Evolutionary conservation across 192 early-diverging fungal genomes (phyloP).

Genomic region (Geosiphon pyriformis): DNA sequence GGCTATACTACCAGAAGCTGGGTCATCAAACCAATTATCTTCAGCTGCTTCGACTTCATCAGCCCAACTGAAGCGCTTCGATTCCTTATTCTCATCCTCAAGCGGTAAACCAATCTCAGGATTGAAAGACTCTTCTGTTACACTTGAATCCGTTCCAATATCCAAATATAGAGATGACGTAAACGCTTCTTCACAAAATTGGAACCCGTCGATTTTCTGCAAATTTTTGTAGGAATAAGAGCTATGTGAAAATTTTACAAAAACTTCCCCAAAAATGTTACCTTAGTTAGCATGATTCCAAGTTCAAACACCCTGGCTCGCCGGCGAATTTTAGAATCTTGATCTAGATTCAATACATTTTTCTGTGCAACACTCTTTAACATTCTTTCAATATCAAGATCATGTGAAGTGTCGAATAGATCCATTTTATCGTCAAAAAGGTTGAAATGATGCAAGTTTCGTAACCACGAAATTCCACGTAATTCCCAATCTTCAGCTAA

Average conservation of each 20-base stretch:
- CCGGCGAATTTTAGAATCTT: slow-evolving; percentile 3
- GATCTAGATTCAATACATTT: neutral
- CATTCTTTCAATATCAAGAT: neutral
- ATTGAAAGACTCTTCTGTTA: too few relatives aligned
- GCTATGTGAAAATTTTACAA: neutral
- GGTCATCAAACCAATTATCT: too few relatives aligned
- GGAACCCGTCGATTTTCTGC: slow-evolving; percentile 5
- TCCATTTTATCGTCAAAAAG: slow-evolving; percentile 1
- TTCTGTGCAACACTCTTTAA: neutral
- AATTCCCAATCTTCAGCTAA: slow-evolving; percentile 47
- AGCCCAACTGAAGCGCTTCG: neutral
- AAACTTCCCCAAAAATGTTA: slow-evolving; percentile 14
- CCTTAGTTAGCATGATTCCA: slow-evolving; percentile 31
- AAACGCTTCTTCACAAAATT: slow-evolving; percentile 16
- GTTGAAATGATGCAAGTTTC: neutral
- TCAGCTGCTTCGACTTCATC: neutral
- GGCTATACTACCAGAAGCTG: neutral
- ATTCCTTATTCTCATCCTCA: neutral
- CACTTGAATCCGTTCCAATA: neutral
- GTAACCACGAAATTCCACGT: slow-evolving; percentile 46
- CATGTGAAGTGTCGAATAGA: neutral
- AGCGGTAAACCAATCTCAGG: neutral
- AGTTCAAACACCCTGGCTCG: slow-evolving; percentile 28
- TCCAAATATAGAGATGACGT: neutral
- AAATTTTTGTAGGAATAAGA: too few relatives aligned